Conservation (phyloP, 176 grass and related monocot species). For the Avena eriantha region DNA sequence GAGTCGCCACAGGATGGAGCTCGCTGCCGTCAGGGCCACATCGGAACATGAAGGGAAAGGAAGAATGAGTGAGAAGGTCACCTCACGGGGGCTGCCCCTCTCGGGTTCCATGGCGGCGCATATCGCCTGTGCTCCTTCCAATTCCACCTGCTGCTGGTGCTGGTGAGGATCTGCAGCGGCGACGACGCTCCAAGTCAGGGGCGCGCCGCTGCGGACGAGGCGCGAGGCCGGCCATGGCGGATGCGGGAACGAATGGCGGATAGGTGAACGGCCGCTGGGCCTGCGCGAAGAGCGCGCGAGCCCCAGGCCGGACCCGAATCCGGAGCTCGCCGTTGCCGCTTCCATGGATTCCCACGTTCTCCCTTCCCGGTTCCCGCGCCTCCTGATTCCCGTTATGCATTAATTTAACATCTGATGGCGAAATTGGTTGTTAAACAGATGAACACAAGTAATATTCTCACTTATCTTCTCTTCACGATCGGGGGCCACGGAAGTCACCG, state of each 20-base stretch:
- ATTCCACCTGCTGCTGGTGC: conserved; percentile 1
- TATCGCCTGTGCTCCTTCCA: neutral
- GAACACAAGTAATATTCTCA: too few relatives aligned
- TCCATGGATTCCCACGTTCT: conserved; percentile 16
- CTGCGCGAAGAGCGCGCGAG: neutral
- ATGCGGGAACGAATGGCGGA: neutral
- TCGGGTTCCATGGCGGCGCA: conserved; percentile 21
- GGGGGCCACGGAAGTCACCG: too few relatives aligned
- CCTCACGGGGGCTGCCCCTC: conserved; percentile 58
- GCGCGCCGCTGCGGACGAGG: neutral
- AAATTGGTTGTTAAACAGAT: too few relatives aligned
- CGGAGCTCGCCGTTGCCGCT: conserved; percentile 21
- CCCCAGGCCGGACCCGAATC: conserved; percentile 1
- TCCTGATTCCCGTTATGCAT: too few relatives aligned
- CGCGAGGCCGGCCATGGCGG: conserved; percentile 9
- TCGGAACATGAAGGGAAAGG: neutral
- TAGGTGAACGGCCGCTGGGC: neutral
- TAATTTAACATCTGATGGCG: too few relatives aligned
- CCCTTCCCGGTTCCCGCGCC: neutral
- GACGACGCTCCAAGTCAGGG: neutral
- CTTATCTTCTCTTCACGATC: too few relatives aligned
- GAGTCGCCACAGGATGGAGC: neutral
- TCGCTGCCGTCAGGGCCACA: neutral
- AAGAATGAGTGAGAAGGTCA: neutral
- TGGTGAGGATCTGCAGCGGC: neutral